phyloP scores from a whole-genome alignment of 176 grass and related monocot genomes.

The Coix lacrymajobi region DNA sequence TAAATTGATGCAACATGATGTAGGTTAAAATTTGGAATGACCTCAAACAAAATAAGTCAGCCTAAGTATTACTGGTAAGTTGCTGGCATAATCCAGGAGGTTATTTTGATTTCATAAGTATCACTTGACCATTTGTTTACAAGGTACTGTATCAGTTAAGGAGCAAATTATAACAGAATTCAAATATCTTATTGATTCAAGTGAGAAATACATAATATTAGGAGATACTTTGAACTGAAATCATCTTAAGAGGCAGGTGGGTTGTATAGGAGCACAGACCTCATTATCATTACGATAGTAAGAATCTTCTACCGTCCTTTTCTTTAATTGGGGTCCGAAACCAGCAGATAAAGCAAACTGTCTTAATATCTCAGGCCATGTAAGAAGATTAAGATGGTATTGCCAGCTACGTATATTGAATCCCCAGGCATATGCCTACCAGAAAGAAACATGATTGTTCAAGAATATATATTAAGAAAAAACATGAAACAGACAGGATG shows the following conservation, averaged over 20 bases:
- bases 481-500: neutral
- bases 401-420: slow-evolving; percentile 96
- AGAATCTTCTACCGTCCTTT: slow-evolving; percentile 54
- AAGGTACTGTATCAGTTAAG: neutral
- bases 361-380: slow-evolving; percentile 93
- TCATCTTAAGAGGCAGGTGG: neutral
- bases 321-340: slow-evolving; percentile 88
- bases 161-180: neutral
- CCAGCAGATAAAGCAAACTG: slow-evolving; percentile 97
- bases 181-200: neutral
- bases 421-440: slow-evolving; percentile 91
- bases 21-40: neutral
- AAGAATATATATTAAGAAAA: neutral
- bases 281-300: slow-evolving; percentile 87
- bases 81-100: neutral
- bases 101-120: neutral
- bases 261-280: slow-evolving; percentile 36
- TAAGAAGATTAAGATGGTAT: slow-evolving; percentile 81
- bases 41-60: neutral
- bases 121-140: neutral
- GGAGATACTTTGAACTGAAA: slow-evolving; percentile 3
- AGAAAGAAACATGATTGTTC: slow-evolving; percentile 17
- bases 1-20: neutral
- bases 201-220: neutral
- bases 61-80: neutral